Percentiles rank a stretch among this genome's conserved stretches.
Evolutionary conservation across 2,329 filamentous ascomycete species (phyloP).

Genomic region (Penicillium corylophilum): DNA sequence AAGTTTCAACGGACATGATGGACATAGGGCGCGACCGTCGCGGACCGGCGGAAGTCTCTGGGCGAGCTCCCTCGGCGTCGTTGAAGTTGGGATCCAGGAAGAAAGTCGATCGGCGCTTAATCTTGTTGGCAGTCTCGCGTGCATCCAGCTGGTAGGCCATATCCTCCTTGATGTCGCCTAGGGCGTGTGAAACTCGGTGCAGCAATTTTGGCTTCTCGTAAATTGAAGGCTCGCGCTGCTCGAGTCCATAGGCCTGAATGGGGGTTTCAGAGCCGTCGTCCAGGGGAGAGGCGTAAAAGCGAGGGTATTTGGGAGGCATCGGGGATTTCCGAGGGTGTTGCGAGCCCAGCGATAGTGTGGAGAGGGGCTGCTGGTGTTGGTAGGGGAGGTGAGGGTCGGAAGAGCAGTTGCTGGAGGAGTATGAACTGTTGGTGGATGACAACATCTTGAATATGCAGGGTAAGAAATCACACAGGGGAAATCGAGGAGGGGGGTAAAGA

Average conservation of each 20-base stretch:
- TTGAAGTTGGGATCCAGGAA: constrained; percentile 12
- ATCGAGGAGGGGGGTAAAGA: not conserved
- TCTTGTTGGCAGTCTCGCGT: constrained; percentile 23
- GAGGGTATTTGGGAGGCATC: constrained; percentile 26
- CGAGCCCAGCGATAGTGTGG: constrained; percentile 22
- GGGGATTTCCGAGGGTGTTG: constrained; percentile 20
- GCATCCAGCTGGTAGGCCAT: constrained; percentile 27
- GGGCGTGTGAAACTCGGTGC: constrained; percentile 35
- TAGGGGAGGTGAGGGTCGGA: constrained; percentile 28
- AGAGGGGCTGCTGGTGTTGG: constrained; percentile 26
- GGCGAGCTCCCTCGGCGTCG: constrained; percentile 5
- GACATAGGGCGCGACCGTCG: constrained; percentile 27
- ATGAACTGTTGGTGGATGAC: constrained; percentile 29
- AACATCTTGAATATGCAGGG: constrained; percentile 20
- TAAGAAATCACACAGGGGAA: not conserved
- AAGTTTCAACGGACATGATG: constrained; percentile 25
- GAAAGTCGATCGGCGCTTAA: constrained; percentile 31
- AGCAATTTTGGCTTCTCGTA: constrained; percentile 28
- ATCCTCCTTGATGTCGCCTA: constrained; percentile 38
- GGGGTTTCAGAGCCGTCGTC: constrained; percentile 32
- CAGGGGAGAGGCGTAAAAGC: constrained; percentile 37
- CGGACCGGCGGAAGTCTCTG: constrained; percentile 15
- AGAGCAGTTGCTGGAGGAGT: constrained; percentile 30
- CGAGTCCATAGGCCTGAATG: constrained; percentile 33
- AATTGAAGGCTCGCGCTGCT: constrained; percentile 36